Evolutionary conservation across 768 basidiomycete species (phyloP).

Genomic region (Macrolepiota dolichaula): DNA sequence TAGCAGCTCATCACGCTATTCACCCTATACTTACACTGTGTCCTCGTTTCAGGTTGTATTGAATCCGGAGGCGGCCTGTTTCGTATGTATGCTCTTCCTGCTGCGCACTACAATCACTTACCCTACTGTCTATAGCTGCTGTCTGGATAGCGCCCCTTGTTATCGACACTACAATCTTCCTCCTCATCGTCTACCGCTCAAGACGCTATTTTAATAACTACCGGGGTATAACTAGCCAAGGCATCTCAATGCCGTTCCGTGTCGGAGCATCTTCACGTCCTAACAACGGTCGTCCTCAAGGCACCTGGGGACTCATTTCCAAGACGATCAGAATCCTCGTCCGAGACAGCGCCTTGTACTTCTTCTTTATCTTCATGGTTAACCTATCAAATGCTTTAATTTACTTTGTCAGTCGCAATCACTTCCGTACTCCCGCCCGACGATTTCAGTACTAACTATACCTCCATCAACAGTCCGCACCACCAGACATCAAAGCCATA

Average conservation of each 20-base stretch:
- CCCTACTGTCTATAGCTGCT: constrained; percentile 12
- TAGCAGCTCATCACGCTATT: neutral
- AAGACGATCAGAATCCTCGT: constrained; percentile 22
- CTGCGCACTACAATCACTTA: too few relatives aligned
- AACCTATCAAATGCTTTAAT: constrained; percentile 25
- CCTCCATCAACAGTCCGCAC: constrained; percentile 14
- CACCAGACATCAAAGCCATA: constrained; percentile 24
- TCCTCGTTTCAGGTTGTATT: constrained; percentile 21
- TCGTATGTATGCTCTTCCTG: constrained; percentile 13
- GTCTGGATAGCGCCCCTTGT: constrained; percentile 23
- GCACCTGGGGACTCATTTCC: neutral
- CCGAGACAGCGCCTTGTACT: constrained; percentile 26
- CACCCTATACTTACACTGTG: neutral
- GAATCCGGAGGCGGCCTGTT: constrained; percentile 20
- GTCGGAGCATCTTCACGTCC: too few relatives aligned
- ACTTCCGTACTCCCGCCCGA: neutral
- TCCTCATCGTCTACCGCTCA: constrained; percentile 17
- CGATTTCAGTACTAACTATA: too few relatives aligned
- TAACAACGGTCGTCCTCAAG: neutral
- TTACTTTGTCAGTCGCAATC: constrained; percentile 20
- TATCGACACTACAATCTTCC: constrained; percentile 18
- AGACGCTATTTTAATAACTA: constrained; percentile 9
- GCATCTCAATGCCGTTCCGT: neutral
- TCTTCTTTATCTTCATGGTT: constrained; percentile 22
- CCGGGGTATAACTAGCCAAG: neutral